Evolutionary conservation across 495 filamentous ascomycete species (phyloP).

Genomic region (Hypoxylon trugodes): DNA sequence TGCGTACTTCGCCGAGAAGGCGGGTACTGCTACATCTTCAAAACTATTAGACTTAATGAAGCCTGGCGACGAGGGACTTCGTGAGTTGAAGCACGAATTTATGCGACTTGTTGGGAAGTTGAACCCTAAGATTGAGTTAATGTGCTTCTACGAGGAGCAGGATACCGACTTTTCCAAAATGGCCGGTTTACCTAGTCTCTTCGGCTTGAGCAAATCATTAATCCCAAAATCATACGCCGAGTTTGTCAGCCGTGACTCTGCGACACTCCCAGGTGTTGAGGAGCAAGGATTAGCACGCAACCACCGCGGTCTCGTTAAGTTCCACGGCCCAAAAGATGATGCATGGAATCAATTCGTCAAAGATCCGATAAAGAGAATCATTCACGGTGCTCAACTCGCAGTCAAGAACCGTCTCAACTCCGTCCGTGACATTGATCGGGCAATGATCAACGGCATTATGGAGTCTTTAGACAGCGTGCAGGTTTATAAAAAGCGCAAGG

Average conservation of each 20-base stretch:
- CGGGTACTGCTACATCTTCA: conserved; percentile 35
- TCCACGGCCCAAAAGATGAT: conserved; percentile 45
- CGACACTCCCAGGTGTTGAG: conserved; percentile 44
- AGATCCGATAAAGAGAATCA: conserved; percentile 42
- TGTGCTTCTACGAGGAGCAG: conserved; percentile 48
- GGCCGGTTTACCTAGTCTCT: conserved; percentile 35
- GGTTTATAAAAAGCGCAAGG: conserved; percentile 38
- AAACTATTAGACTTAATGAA: conserved; percentile 48
- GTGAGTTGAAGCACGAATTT: conserved; percentile 46
- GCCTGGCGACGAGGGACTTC: conserved; percentile 42
- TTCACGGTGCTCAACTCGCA: conserved; percentile 43
- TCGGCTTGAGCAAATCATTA: conserved; percentile 31
- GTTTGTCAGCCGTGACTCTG: conserved; percentile 47
- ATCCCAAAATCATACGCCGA: conserved; percentile 41
- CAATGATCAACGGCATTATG: conserved; percentile 42
- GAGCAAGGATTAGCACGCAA: conserved; percentile 45
- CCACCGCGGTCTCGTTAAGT: conserved; percentile 48
- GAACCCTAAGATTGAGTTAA: conserved; percentile 41
- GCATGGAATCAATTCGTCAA: conserved; percentile 45
- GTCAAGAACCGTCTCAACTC: conserved; percentile 48
- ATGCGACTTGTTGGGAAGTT: conserved; percentile 42
- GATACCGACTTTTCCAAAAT: conserved; percentile 43
- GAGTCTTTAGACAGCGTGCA: conserved; percentile 40
- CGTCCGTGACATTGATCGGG: conserved; percentile 42
- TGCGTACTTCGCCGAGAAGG: conserved; percentile 41